These are phyloP conservation scores for Termitomyces eurrhizus DNA, from an alignment of 768 basidiomycete genomes.

Conservation along the genomic window DNA sequence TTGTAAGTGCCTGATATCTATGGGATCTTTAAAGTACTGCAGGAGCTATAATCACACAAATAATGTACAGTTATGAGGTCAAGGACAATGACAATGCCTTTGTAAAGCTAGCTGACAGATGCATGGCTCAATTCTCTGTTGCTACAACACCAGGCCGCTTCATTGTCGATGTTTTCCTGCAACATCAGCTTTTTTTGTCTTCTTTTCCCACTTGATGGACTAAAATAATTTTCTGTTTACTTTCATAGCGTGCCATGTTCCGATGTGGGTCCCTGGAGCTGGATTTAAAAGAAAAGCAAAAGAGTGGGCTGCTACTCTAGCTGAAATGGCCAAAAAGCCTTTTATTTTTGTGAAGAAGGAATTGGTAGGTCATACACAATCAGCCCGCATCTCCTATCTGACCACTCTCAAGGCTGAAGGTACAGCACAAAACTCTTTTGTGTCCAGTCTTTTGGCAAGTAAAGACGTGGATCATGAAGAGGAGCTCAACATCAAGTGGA, in stretches of 20 bases:
- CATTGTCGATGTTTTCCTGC: not conserved
- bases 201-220: not conserved
- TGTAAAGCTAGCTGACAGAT: conserved; percentile 36
- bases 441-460: conserved; percentile 49
- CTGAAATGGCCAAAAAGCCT: not conserved
- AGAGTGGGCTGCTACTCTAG: not conserved
- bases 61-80: conserved; percentile 51
- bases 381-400: not conserved
- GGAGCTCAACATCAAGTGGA: conserved; percentile 62
- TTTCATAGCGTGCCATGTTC: not conserved
- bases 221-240: not conserved
- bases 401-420: conserved; percentile 43
- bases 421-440: conserved; percentile 50
- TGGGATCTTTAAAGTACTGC: conserved; percentile 30
- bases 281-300: not conserved
- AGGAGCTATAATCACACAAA: conserved; percentile 46
- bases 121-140: not conserved
- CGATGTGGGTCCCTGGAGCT: not conserved
- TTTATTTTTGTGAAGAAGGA: not conserved
- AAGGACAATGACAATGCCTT: conserved; percentile 47
- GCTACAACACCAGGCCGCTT: not conserved
- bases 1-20: not conserved
- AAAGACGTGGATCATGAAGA: conserved; percentile 46
- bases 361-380: not conserved
- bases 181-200: not conserved